A percentile compares a stretch with the other conserved stretches of the same genome.
phyloP scores from a whole-genome alignment of 2,329 filamentous ascomycete species.

The Aureobasidium sp. region DNA sequence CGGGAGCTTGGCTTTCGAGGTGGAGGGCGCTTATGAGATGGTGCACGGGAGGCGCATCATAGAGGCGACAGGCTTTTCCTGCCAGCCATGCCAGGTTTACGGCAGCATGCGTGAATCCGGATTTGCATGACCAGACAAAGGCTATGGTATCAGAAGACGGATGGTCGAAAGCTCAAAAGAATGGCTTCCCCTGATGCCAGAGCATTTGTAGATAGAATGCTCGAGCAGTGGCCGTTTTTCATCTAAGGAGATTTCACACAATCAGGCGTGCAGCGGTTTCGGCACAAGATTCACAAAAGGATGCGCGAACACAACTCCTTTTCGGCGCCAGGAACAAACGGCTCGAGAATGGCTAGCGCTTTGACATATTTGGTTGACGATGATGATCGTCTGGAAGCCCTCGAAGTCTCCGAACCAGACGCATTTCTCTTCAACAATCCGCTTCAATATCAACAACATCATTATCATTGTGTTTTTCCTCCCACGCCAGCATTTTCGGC shows the following conservation, averaged over 20 bases:
- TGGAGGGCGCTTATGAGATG: not conserved
- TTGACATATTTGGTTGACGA: slow-evolving; percentile 11
- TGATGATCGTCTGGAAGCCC: slow-evolving; percentile 3
- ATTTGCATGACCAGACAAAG: not conserved
- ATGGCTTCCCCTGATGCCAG: not conserved
- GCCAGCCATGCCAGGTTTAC: not conserved
- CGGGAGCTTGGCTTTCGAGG: slow-evolving; percentile 6
- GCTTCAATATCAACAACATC: not conserved
- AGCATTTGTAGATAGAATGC: not conserved
- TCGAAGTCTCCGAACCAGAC: slow-evolving; percentile 7
- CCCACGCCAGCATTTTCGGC: not conserved
- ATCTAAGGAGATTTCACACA: not conserved
- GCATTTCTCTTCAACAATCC: slow-evolving; percentile 5
- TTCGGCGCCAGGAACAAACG: slow-evolving; percentile 13
- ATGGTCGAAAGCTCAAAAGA: slow-evolving; percentile 10
- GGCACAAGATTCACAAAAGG: slow-evolving; percentile 8
- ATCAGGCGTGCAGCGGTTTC: slow-evolving; percentile 6
- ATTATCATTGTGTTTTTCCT: slow-evolving; percentile 5
- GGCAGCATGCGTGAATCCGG: not conserved
- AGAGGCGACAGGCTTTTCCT: not conserved
- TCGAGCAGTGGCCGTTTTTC: slow-evolving; percentile 3
- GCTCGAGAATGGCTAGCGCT: slow-evolving; percentile 12
- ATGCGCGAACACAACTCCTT: slow-evolving; percentile 4
- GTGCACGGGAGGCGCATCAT: slow-evolving; percentile 7
- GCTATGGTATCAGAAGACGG: not conserved